Base-by-base conservation (phyloP, 1,284 basidiomycete species). In the Trichosporon sp. region DNA sequence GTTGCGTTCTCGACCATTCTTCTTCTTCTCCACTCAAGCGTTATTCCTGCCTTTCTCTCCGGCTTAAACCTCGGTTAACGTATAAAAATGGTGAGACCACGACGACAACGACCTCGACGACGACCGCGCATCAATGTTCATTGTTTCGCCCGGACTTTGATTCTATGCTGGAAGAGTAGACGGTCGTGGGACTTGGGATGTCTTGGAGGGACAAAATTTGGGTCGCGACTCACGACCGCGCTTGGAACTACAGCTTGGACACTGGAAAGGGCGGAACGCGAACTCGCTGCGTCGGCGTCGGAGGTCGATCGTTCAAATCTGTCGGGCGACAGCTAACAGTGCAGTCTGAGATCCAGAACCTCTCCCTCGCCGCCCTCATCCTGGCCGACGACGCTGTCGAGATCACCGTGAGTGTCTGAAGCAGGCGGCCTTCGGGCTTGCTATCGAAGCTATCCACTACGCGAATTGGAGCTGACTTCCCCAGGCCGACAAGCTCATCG, bases 311-410 rank as follows among this genome's bases (percentile, higher is more conserved):
- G 59, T 35, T 12, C 32, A 19, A 35, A 10, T 7, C 8, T 10
- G 7, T 37, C 2, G 32, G 11, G 54, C 3, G 59, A 8, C 4
- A 51, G 65, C 65, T 66, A 37, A 66, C 31, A 14, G 19, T 48
- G 11, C 63, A 81, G 80, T 81, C 81, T 73, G 77, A 83, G 71
- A 93, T 95, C 84, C 90, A 94, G 82, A 92, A 63, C 59, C 59
- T 92, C 78, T 87, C 92, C 78, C 78, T 80, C 78, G 78, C 80
- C 75, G 91, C 93, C 74, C 92, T 96, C 84, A 96, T 97, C 88
- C 93, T 98, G 84, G 95, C 95, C 79, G 95, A 98, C 87, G 95
- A 97, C 78, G 92, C 91, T 79, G 87, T 96, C 83, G 96, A 98
- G 88, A 98, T 99, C 84, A 96, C 96, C 78, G 96, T 97, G 81